Evolutionary conservation across 495 filamentous ascomycete species (phyloP).

Genomic region (Podospora tetraspora): DNA sequence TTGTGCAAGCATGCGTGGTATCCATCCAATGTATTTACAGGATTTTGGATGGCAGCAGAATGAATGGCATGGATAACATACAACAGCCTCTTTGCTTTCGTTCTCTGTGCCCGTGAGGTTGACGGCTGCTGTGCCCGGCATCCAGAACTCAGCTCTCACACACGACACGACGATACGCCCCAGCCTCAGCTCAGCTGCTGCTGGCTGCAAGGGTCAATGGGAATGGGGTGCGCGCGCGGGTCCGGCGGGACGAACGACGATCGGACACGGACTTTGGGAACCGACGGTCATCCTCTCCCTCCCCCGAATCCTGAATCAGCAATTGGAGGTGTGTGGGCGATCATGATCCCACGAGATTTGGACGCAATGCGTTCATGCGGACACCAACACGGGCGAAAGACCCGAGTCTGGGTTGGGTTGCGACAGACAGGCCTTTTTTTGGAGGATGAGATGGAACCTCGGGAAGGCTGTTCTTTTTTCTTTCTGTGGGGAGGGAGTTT

Average conservation of each 20-base stretch:
- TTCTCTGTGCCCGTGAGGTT: not conserved
- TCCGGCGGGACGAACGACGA: constrained; percentile 11
- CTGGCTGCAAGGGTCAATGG: constrained; percentile 10
- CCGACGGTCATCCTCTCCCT: constrained; percentile 6
- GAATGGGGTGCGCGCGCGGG: constrained; percentile 24
- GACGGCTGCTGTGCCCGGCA: not conserved
- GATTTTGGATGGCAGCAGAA: not conserved
- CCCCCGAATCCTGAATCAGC: constrained; percentile 24
- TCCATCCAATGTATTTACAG: not conserved
- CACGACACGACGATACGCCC: too few relatives aligned
- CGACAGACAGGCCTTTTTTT: not conserved
- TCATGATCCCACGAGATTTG: constrained; percentile 25
- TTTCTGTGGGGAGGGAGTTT: not conserved
- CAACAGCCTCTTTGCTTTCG: not conserved
- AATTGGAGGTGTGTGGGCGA: constrained; percentile 10
- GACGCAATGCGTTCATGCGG: constrained; percentile 33
- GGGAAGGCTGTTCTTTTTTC: not conserved
- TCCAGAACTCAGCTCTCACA: not conserved
- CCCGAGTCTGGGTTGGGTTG: not conserved
- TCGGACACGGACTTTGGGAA: constrained; percentile 10
- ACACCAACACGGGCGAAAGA: not conserved
- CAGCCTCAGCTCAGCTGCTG: constrained; percentile 3
- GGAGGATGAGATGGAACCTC: constrained; percentile 2
- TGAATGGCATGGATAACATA: not conserved
- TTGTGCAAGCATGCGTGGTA: not conserved